phyloP scores from a whole-genome alignment of 495 filamentous ascomycete genomes.

The Clavariopsis aquatica region DNA sequence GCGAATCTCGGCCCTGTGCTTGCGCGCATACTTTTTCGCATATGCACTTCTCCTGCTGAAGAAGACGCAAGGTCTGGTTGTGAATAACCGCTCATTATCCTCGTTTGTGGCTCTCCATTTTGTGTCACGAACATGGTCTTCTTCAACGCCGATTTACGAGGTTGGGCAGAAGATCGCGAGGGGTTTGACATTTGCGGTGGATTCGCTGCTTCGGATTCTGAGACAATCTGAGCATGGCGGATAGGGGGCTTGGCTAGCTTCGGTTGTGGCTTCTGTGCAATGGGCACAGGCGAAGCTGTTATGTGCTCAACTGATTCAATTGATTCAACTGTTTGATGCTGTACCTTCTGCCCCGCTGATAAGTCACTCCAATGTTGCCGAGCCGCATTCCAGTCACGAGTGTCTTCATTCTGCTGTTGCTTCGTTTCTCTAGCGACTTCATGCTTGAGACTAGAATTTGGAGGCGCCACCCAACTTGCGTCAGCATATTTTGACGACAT shows the following conservation, averaged over 20 bases:
- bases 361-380: constrained; percentile 67
- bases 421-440: constrained; percentile 9
- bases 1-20: not conserved
- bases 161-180: constrained; percentile 21
- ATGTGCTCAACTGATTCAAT: not conserved
- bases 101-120: constrained; percentile 30
- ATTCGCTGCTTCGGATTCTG: not conserved
- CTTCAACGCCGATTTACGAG: constrained; percentile 38
- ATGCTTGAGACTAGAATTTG: constrained; percentile 1
- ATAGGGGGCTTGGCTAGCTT: constrained; percentile 36
- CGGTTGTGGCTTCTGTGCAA: constrained; percentile 46
- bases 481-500: constrained; percentile 32
- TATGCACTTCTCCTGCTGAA: constrained; percentile 15
- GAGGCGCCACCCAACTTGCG: constrained; percentile 5
- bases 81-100: constrained; percentile 27
- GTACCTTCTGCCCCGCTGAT: constrained; percentile 57
- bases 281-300: not conserved
- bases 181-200: not conserved
- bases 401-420: not conserved
- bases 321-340: constrained; percentile 49
- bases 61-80: constrained; percentile 4
- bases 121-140: constrained; percentile 30
- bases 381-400: constrained; percentile 61
- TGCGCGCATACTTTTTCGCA: constrained; percentile 38
- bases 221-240: not conserved